Percentiles rank a stretch among this genome's conserved stretches.
Conservation (phyloP, 768 basidiomycete species). For the Lepiota brunneoincarnata region DNA sequence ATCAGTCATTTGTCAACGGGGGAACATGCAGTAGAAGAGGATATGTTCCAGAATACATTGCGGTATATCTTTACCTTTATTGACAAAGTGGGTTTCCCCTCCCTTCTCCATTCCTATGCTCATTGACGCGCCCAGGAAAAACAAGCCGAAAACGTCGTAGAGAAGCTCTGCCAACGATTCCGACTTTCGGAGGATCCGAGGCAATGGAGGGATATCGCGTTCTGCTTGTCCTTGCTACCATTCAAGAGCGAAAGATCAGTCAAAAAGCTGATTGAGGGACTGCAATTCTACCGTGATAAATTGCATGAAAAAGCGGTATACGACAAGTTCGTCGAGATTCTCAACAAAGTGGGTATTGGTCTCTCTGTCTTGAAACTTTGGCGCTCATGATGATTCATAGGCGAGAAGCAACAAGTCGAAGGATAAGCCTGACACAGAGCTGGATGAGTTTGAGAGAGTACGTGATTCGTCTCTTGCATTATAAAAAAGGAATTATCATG, state of each 20-base stretch:
- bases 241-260: conserved; percentile 97
- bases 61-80: conserved; percentile 95
- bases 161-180: conserved; percentile 97
- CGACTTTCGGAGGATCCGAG: conserved; percentile 81
- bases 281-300: conserved; percentile 95
- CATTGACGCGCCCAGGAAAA: conserved; percentile 64
- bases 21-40: conserved; percentile 88
- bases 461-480: conserved; percentile 10
- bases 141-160: conserved; percentile 95
- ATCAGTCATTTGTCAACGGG: conserved; percentile 95
- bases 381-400: conserved; percentile 32
- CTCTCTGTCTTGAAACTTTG: not conserved
- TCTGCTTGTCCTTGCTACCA: conserved; percentile 88
- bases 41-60: conserved; percentile 89
- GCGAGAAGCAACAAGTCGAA: conserved; percentile 89
- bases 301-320: conserved; percentile 85
- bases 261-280: conserved; percentile 91
- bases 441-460: conserved; percentile 93
- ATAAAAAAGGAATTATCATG: not conserved
- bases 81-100: conserved; percentile 70
- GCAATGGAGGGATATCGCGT: conserved; percentile 98
- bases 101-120: not conserved
- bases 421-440: conserved; percentile 88
- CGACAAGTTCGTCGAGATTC: conserved; percentile 81
- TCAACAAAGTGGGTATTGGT: conserved; percentile 64